A percentile compares a stretch with the other conserved stretches of the same genome.
Evolutionary conservation across 495 filamentous ascomycete species (phyloP).

Genomic region (Astrothelium macrocarpum): DNA sequence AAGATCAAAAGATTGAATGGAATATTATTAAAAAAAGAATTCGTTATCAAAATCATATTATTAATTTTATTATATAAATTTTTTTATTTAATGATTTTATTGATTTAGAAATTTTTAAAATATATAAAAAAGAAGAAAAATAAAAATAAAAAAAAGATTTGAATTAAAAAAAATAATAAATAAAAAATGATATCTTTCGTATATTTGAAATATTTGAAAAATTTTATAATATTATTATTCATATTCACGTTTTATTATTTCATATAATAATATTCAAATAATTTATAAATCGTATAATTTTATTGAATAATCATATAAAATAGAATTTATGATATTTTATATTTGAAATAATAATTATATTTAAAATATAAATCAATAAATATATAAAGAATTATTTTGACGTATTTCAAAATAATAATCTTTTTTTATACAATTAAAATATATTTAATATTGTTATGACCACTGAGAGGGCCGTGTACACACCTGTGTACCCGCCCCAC

Average conservation of each 20-base stretch:
- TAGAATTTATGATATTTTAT: not conserved
- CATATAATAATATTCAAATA: not conserved
- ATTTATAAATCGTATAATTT: not conserved
- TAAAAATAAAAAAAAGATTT: not conserved
- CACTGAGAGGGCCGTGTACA: too few species aligned
- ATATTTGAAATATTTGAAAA: not conserved
- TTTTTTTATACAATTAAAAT: not conserved
- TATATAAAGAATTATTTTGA: not conserved
- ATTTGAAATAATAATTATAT: not conserved
- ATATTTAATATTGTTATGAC: not conserved
- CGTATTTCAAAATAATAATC: not conserved
- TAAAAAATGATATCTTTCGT: not conserved
- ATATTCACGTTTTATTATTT: not conserved
- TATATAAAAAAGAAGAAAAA: not conserved
- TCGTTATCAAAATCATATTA: not conserved
- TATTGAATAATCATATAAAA: slow-evolving; percentile 1
- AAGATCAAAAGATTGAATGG: not conserved
- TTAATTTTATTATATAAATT: not conserved
- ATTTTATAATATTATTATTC: not conserved
- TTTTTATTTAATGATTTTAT: slow-evolving; percentile 4
- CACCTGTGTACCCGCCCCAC: too few species aligned
- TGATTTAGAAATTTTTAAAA: not conserved
- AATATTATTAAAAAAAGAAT: not conserved
- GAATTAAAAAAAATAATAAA: not conserved
- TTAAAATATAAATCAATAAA: not conserved